These are phyloP conservation scores for Limnanthes douglasii DNA, from an alignment of 345 rosid species.

Conservation along the genomic window DNA sequence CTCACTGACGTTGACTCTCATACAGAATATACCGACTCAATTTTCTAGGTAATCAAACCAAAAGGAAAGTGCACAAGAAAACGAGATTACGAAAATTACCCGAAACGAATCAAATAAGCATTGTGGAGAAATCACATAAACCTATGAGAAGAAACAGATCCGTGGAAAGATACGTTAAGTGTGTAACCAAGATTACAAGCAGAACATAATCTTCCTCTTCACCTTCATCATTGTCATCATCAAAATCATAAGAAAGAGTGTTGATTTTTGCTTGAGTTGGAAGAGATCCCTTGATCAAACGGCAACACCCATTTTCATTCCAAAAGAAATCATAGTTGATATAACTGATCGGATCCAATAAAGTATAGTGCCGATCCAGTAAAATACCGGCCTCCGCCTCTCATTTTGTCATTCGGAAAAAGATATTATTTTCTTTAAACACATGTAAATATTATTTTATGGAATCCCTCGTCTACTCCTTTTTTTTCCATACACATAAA, in stretches of 20 bases:
- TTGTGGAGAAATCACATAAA: constrained; percentile 4
- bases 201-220: constrained; percentile 8
- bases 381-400: too few species aligned
- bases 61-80: constrained; percentile 3
- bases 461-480: too few species aligned
- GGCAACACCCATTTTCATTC: constrained; percentile 1
- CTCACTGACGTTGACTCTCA: constrained; percentile 4
- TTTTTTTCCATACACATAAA: too few species aligned
- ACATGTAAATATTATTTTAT: too few species aligned
- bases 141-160: not conserved
- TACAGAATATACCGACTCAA: too few species aligned
- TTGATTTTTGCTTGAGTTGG: constrained; percentile 21
- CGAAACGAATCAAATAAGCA: constrained; percentile 15
- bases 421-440: too few species aligned
- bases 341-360: too few species aligned
- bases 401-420: too few species aligned
- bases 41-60: constrained; percentile 8
- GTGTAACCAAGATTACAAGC: not conserved
- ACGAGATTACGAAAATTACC: constrained; percentile 8
- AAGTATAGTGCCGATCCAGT: too few species aligned
- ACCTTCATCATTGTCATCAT: too few species aligned
- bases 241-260: not conserved
- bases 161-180: not conserved
- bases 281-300: constrained; percentile 32
- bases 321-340: too few species aligned